Percentiles rank a stretch among this genome's conserved stretches.
These are phyloP conservation scores for Simmondsia chinensis DNA, from an alignment of 148 eudicot species.

Conservation along the genomic window DNA sequence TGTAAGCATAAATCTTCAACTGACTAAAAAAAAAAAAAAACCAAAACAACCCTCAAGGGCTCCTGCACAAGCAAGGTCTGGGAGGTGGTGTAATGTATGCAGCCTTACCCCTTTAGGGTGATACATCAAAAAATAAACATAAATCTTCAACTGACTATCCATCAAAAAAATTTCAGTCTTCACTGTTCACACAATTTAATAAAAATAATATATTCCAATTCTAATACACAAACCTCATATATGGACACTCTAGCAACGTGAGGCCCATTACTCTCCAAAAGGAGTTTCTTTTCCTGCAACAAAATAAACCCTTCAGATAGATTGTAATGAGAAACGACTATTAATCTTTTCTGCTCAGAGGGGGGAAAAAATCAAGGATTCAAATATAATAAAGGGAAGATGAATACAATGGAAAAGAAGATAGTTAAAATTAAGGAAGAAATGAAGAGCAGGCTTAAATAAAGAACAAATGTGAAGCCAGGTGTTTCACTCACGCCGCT, in stretches of 20 bases:
- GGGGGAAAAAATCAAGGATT: background rate
- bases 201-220: background rate
- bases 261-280: constrained; percentile 81
- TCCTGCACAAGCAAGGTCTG: no score
- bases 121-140: no score
- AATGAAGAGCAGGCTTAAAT: background rate
- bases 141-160: no score
- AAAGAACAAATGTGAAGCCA: background rate
- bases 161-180: background rate
- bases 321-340: background rate
- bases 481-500: no score
- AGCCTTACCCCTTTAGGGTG: no score
- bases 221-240: constrained; percentile 57
- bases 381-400: no score
- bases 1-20: no score
- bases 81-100: no score
- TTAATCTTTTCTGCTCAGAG: background rate
- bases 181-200: background rate
- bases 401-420: background rate
- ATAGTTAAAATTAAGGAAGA: background rate
- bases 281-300: constrained; percentile 79
- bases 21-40: no score
- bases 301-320: background rate
- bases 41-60: no score
- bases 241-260: constrained; percentile 75